Base-by-base conservation (phyloP, 371 early-diverging fungal genomes). In the Circinella minor region DNA sequence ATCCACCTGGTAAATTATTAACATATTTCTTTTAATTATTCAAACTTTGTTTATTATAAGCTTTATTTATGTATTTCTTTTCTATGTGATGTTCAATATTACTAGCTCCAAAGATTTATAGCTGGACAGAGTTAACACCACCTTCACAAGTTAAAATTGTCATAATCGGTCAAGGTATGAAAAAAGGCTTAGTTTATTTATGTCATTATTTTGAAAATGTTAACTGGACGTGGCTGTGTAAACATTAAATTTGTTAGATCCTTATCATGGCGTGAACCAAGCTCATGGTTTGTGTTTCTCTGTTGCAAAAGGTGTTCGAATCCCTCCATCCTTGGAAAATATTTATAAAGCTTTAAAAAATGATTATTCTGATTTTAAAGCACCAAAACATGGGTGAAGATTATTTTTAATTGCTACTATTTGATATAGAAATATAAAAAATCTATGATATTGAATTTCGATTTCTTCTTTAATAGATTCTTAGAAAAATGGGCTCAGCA, bases 251-350 rank as follows among this genome's bases (percentile, higher is more conserved):
- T 67, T 65, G 15, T 15, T 39, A 90, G 99, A 99, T 84, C 99
- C 99, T 27, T 99, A 99, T 81, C 99, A 99, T 76, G 91, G 92
- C 17, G 81, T 78, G 11, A 87, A 88, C 54, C 99, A 99, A 77
- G 99, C 99, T 4, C 97, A 94, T 75, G 99, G 96, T 4, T 78
- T 96, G 54, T 93, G 93, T 70, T 96, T 96, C 77, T 92, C 92
- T 69, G 99, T 99, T 43, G 80, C 85, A 27, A 88, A 89, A 59
- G 93, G 93, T 4, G 90, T 94, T 1, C 74, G 71, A 7, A 72
- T 81, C 0, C 99, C 99, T 37, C 99, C 98, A 7, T 96, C 97
- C 4, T 88, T 99, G 17, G 77, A 81, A 47, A 99, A 99, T 81
- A 99, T 99, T 74, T 98, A 90, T 81, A 91, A 91, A 73, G 96